Percentiles rank a stretch among this genome's conserved stretches.
These are phyloP conservation scores for Metschnikowia chrysomelidarum DNA, from an alignment of 805 yeast genomes.

Conservation along the genomic window DNA sequence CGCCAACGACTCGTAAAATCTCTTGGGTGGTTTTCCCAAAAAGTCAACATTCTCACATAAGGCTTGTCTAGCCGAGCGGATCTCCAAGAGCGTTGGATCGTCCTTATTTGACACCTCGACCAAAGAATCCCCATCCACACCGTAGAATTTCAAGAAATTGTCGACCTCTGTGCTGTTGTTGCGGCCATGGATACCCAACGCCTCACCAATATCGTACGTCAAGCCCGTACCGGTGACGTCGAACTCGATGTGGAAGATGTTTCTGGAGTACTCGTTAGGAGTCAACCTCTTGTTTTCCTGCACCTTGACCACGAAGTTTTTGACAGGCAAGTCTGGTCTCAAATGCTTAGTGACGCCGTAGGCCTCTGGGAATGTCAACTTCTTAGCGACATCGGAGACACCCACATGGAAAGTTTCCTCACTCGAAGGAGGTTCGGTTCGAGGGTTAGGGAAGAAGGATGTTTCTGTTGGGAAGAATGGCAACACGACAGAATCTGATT, in stretches of 20 bases:
- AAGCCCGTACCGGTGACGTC: conserved; percentile 89
- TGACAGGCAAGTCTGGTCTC: conserved; percentile 87
- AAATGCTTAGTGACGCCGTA: conserved; percentile 54
- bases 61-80: conserved; percentile 79
- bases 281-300: conserved; percentile 91
- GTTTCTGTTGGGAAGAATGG: conserved; percentile 61
- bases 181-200: conserved; percentile 92
- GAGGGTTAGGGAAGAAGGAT: conserved; percentile 63
- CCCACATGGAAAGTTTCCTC: conserved; percentile 38
- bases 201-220: conserved; percentile 93
- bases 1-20: conserved; percentile 83
- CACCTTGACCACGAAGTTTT: conserved; percentile 84
- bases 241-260: conserved; percentile 94
- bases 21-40: conserved; percentile 94
- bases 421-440: conserved; percentile 27
- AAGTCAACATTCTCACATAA: conserved; percentile 79
- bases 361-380: conserved; percentile 79
- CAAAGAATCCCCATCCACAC: conserved; percentile 64
- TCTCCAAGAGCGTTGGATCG: conserved; percentile 54
- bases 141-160: conserved; percentile 68
- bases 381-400: conserved; percentile 57
- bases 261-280: conserved; percentile 84
- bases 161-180: conserved; percentile 66
- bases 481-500: conserved; percentile 24
- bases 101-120: conserved; percentile 73